phyloP scores from a whole-genome alignment of 2,329 filamentous ascomycete genomes.

The Hypoxylon sp. region DNA sequence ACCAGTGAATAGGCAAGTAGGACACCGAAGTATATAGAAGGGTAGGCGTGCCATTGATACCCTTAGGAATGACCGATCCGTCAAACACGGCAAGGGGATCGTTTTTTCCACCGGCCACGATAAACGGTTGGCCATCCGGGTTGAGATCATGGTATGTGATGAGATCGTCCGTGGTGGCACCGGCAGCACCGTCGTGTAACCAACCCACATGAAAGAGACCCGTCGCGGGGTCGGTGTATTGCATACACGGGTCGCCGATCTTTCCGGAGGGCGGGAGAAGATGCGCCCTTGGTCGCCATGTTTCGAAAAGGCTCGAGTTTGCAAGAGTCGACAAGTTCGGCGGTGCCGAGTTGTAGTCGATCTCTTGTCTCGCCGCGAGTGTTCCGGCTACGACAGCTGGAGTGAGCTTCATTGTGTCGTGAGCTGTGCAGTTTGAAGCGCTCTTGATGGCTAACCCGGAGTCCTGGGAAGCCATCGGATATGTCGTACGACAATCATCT shows the following conservation, averaged over 20 bases:
- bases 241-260: conserved; percentile 56
- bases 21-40: conserved; percentile 56
- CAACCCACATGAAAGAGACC: conserved; percentile 56
- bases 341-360: conserved; percentile 50
- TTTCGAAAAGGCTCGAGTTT: conserved; percentile 48
- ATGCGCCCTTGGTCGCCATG: conserved; percentile 49
- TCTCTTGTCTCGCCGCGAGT: conserved; percentile 26
- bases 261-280: conserved; percentile 51
- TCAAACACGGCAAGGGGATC: conserved; percentile 57
- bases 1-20: conserved; percentile 57
- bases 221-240: conserved; percentile 55
- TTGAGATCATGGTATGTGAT: conserved; percentile 51
- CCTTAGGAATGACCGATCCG: conserved; percentile 53
- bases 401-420: conserved; percentile 31
- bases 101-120: conserved; percentile 40
- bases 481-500: neutral
- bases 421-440: neutral
- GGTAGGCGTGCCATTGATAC: conserved; percentile 54
- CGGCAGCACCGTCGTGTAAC: conserved; percentile 49
- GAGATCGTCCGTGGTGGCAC: conserved; percentile 53
- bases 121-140: conserved; percentile 50
- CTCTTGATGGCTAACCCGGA: neutral
- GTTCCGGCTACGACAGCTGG: conserved; percentile 28
- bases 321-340: conserved; percentile 51
- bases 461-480: neutral